Base-by-base conservation (phyloP, 2,329 filamentous ascomycete genomes). In the Fusarium pseudocircinatum region DNA sequence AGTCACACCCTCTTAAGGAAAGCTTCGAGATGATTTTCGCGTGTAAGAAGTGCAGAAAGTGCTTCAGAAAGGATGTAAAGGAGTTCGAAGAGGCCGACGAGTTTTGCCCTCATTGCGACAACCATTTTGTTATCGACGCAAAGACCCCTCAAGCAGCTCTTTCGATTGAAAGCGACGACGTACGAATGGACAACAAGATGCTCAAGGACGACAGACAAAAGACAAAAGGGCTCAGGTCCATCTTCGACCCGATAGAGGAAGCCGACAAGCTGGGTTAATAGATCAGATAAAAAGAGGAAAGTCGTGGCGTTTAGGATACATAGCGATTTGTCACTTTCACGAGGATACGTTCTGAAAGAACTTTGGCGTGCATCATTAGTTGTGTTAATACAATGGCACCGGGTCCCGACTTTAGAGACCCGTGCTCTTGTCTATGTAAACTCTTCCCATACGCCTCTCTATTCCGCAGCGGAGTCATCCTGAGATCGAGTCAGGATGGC, bases 1-100 rank as follows among this genome's bases (percentile, higher is more conserved):
- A 97, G 83, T 84, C 86, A 69, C 96, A 98, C 82, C 84, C 88
- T 42, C 90, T 99, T 28, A 84, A 89, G 60, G 93, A 97, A 84
- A 88, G 87, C 73, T 88, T 92, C 77, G 96, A 99, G 80, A 97
- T 99, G 94, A 89, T 87, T 42, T 98, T 99, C 80, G 94, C 94
- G 59, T 99, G 96, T 89, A 99, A 99, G 79, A 99, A 99, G 86
- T 99, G 96, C 91, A 95, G 93, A 77, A 99, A 99, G 85, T 95
- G 92, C 83, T 99, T 99, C 87, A 93, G 96, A 76, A 99, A 98
- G 82, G 94, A 99, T 79, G 93, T 93, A 50, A 86, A 90, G 74
- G 94, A 97, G 82, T 98, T 97, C 78, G 96, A 99, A 77, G 96
- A 99, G 77, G 92, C 94, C 81, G 96, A 99, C 85, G 97, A 99